A percentile compares a stretch with the other conserved stretches of the same genome.
Evolutionary conservation across 805 yeast genomes (phyloP).

Genomic region (Hanseniaspora guilliermondii): DNA sequence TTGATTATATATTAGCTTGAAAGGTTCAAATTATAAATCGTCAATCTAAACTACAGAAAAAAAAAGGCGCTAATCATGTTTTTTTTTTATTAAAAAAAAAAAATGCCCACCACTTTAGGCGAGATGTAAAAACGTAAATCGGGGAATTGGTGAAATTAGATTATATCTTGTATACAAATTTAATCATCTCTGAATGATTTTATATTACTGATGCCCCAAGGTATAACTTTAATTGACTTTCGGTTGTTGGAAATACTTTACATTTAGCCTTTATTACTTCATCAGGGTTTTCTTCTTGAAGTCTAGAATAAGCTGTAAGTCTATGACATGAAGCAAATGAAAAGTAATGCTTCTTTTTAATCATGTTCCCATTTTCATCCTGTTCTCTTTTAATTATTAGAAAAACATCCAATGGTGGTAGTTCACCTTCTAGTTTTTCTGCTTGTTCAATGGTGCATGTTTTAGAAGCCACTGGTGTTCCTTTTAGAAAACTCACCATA

Average conservation of each 20-base stretch:
- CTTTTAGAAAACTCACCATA: constrained; percentile 61
- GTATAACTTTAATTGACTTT: constrained; percentile 51
- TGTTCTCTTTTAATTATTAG: constrained; percentile 49
- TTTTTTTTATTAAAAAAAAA: background rate
- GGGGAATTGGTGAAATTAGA: background rate
- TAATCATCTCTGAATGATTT: background rate
- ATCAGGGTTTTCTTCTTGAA: constrained; percentile 28
- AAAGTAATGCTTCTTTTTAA: constrained; percentile 37
- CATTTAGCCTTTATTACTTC: constrained; percentile 44
- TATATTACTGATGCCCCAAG: constrained; percentile 39
- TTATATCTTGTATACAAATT: background rate
- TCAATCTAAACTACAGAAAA: background rate
- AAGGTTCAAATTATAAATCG: too few relatives aligned
- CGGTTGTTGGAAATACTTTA: constrained; percentile 64
- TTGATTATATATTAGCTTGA: too few relatives aligned
- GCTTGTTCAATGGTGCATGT: constrained; percentile 41
- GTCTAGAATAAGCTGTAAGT: constrained; percentile 68
- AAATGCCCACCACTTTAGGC: background rate
- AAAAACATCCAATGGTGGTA: constrained; percentile 75
- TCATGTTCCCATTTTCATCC: constrained; percentile 20
- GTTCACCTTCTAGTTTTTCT: constrained; percentile 36
- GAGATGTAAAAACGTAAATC: background rate
- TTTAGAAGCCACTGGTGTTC: constrained; percentile 48
- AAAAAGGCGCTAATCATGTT: background rate
- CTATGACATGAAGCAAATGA: constrained; percentile 90